Percentiles rank a stretch among this genome's conserved stretches.
These are phyloP conservation scores for Enterospora canceri DNA, from an alignment of 371 early-diverging fungal genomes.

Conservation along the genomic window DNA sequence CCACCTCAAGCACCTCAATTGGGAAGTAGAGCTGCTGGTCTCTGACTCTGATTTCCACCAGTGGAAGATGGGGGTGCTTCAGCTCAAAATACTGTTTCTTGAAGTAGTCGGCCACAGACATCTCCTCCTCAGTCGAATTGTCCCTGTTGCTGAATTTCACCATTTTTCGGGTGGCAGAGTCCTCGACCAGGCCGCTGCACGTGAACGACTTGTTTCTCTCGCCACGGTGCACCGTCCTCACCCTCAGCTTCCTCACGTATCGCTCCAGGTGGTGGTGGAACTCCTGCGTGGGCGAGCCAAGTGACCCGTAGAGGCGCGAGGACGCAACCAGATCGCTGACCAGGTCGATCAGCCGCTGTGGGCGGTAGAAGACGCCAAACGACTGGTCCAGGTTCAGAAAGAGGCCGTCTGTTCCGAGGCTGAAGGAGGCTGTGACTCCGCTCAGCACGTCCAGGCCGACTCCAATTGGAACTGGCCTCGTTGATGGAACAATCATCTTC, in stretches of 20 bases:
- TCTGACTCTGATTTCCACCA: conserved; percentile 29
- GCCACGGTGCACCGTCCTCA: conserved; percentile 10
- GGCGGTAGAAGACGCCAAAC: conserved; percentile 34
- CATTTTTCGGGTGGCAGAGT: background rate
- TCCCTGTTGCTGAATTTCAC: conserved; percentile 13
- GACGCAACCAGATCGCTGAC: background rate
- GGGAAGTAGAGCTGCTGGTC: conserved; percentile 26
- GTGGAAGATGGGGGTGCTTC: conserved; percentile 35
- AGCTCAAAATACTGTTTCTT: conserved; percentile 23
- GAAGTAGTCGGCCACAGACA: conserved; percentile 47
- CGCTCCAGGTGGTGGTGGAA: conserved; percentile 18
- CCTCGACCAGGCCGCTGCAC: conserved; percentile 1
- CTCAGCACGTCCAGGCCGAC: conserved; percentile 30
- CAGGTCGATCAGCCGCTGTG: conserved; percentile 16
- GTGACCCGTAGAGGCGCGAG: background rate
- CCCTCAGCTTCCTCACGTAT: conserved; percentile 20
- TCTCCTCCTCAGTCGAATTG: background rate
- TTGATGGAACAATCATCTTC: conserved; percentile 12
- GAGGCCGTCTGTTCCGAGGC: conserved; percentile 13
- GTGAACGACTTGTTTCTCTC: conserved; percentile 18
- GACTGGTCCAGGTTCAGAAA: conserved; percentile 39
- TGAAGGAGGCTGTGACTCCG: conserved; percentile 35
- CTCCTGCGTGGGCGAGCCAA: conserved; percentile 2
- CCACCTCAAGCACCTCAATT: conserved; percentile 40
- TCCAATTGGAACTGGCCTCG: conserved; percentile 5